phyloP scores from a whole-genome alignment of 78 protist species.

The Anaeramoeba flamelloides region DNA sequence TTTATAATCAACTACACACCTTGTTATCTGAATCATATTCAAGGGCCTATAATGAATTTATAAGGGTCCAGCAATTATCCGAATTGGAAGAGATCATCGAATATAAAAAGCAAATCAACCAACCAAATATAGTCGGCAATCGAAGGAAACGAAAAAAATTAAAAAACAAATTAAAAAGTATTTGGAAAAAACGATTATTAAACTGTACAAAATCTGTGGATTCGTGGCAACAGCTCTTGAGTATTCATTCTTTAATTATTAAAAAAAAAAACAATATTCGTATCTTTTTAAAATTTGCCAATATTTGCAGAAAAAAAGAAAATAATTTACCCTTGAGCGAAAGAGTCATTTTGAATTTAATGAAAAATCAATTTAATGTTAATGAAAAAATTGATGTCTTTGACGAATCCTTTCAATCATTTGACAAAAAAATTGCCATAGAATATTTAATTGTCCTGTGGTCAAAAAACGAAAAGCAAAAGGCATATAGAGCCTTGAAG shows the following conservation, averaged over 20 bases:
- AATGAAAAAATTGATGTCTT: not conserved
- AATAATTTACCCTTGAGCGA: not conserved
- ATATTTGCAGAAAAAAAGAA: not conserved
- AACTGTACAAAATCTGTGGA: not conserved
- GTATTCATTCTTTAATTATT: not conserved
- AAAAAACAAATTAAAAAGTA: no score
- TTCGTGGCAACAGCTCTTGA: not conserved
- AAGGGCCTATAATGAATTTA: not conserved
- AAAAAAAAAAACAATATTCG: not conserved
- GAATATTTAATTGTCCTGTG: no score
- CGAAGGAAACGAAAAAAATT: no score
- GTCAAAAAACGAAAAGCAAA: no score
- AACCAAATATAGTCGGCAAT: not conserved
- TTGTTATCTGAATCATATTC: not conserved
- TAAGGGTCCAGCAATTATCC: conserved; percentile 1
- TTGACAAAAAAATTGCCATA: no score
- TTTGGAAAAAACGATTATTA: not conserved
- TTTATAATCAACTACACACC: no score
- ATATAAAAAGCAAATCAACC: not conserved
- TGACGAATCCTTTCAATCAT: no score
- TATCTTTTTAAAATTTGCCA: not conserved
- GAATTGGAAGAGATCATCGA: conserved; percentile 2
- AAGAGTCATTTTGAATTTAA: not conserved
- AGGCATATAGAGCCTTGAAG: no score
- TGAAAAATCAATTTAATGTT: not conserved